Evolutionary conservation across 148 eudicot genomes (phyloP), one percentile per base, ranked within the genome.

Genomic region (Nyssa sinensis): DNA sequence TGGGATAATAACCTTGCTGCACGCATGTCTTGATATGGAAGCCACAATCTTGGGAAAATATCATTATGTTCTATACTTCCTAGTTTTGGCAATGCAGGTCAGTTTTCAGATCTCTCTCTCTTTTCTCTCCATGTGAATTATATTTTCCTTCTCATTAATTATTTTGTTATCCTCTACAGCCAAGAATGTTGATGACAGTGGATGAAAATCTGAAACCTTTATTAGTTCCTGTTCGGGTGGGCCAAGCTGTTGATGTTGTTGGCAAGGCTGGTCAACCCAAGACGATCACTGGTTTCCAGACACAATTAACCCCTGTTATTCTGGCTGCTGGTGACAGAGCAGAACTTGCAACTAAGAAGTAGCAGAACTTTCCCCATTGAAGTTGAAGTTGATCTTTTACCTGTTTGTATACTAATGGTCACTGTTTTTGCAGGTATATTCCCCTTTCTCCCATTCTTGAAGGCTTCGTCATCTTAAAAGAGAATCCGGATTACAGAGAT

Each of bases 181-280:
- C 98, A 62, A 89, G 97, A 81, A 95, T 95, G 98, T 77, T 95
- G 65, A 53, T 92, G 81, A 95, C 98, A 0, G 94, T 95, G 67
- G 98, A 95, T 83, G 96, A 92, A 81, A 88, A 95, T 74, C 82
- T 92, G 82, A 95, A 92, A 81, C 94, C 97, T 70, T 84, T 95
- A 19, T 83, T 97, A 0, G 98, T 95, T 10, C 98, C 96, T 72
- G 98, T 95, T 39, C 94, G 96, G 14, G 98, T 95, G 58, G 97
- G 98, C 32, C 96, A 90, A 77, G 98, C 97, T 7, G 98, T 95
- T 73, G 98, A 95, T 83, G 96, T 95, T 71, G 98, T 92, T 7
- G 98, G 97, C 30, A 97, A 92, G 78, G 98, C 98, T 12, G 98
- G 98, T 69, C 86, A 94, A 29, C 97, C 97, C 41, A 95, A 92